Base-by-base conservation (phyloP, 768 basidiomycete genomes). In the Termitomyces sp. region DNA sequence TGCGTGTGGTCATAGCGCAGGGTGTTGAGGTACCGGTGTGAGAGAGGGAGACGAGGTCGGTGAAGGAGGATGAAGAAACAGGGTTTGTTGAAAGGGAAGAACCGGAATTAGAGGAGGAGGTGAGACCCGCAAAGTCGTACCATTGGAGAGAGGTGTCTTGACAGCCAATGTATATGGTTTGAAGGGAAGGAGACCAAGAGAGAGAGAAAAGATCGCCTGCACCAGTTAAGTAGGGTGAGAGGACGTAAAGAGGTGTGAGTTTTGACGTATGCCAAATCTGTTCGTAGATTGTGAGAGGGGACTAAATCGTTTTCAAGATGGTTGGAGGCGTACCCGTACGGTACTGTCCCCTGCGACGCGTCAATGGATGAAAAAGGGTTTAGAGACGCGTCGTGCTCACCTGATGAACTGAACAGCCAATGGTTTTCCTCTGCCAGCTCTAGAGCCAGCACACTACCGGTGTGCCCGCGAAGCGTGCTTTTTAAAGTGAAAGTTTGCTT, bases 111-210 rank as follows among this genome's bases (percentile, higher is more conserved):
- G 69, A 21, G 8, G 38, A 9, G 60, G 37, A 10, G 60, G 37
- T 41, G 6, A 61, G 50, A 9, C 65, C 64, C 17, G 56, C 62
- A 60, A 94, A 91, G 62, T 81, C 73, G 67, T 86, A 84, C 92
- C 92, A 97, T 65, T 97, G 92, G 30, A 97, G 77, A 12, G 92
- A 94, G 1, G 94, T 94, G 67, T 94, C 91, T 70, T 97, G 91
- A 66, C 92, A 94, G 23, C 94, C 94, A 37, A 96, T 76, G 67
- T 88, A 96, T 31, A 96, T 73, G 0, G 86, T 87, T 56, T 84
- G 84, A 26, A 85, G 72, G 21, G 75, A 65, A 1, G 84, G 76
- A 8, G 83, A 87, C 89, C 90, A 97, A 0, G 82, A 80, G 0
- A 96, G 75, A 38, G 89, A 92, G 71, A 91, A 95, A 31, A 96